phyloP scores from a whole-genome alignment of 2,329 filamentous ascomycete genomes.

The Talaromyces piceae region DNA sequence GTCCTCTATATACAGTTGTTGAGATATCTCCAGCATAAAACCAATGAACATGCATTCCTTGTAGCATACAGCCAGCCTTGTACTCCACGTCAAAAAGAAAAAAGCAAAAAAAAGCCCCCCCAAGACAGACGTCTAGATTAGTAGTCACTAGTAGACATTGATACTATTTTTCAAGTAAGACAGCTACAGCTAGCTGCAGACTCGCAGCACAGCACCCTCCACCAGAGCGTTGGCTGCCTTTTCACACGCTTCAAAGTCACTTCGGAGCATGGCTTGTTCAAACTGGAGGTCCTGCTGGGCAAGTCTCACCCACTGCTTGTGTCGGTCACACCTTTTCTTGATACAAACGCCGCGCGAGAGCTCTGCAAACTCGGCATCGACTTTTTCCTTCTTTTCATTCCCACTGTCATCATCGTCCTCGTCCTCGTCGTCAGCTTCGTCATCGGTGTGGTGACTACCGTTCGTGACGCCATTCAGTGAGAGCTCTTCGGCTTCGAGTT shows the following conservation, averaged over 20 bases:
- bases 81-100: too few species aligned
- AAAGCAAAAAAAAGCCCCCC: too few species aligned
- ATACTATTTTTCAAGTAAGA: too few species aligned
- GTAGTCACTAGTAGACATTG: too few species aligned
- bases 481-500: constrained; percentile 17
- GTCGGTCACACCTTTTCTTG: constrained; percentile 42
- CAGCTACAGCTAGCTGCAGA: constrained; percentile 29
- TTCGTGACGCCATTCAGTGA: constrained; percentile 7
- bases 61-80: too few species aligned
- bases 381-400: neutral
- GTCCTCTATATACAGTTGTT: neutral
- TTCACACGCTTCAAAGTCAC: constrained; percentile 33
- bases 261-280: constrained; percentile 33
- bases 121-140: too few species aligned
- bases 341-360: constrained; percentile 38
- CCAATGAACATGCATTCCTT: too few species aligned
- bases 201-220: constrained; percentile 38
- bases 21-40: too few species aligned
- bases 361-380: constrained; percentile 22
- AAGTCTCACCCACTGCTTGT: constrained; percentile 42
- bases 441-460: constrained; percentile 28
- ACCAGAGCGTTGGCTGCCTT: constrained; percentile 34
- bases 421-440: constrained; percentile 16
- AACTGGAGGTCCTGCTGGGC: constrained; percentile 40
- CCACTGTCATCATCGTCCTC: constrained; percentile 19